Conservation (phyloP, 1,139 yeast genomes). For the Blastobotrys raffinosifermentans region DNA sequence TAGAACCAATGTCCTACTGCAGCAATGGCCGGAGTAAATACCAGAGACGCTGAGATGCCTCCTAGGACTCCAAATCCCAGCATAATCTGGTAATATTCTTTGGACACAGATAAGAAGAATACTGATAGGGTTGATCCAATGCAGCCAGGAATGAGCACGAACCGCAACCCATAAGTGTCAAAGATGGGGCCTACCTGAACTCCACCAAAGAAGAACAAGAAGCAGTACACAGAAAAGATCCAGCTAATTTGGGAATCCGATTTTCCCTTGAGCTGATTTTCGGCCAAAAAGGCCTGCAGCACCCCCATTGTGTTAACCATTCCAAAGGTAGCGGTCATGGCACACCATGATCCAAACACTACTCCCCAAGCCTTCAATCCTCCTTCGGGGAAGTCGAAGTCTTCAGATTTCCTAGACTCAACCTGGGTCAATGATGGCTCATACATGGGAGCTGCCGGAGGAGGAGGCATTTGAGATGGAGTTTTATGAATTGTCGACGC, state of each 20-base stretch:
- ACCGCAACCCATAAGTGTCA: conserved; percentile 38
- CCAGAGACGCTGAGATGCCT: conserved; percentile 52
- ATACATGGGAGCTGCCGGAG: conserved; percentile 11
- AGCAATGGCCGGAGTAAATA: conserved; percentile 56
- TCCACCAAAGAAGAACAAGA: conserved; percentile 52
- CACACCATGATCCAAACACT: conserved; percentile 55
- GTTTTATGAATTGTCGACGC: background rate
- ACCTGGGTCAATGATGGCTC: conserved; percentile 6
- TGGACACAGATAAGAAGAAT: conserved; percentile 49
- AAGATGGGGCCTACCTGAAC: conserved; percentile 57
- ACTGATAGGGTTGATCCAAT: conserved; percentile 44
- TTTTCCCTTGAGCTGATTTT: conserved; percentile 41
- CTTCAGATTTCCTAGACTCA: background rate
- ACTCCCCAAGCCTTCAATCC: conserved; percentile 41
- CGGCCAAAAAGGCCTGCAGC: conserved; percentile 50
- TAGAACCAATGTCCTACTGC: conserved; percentile 59
- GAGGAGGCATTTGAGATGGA: conserved; percentile 9
- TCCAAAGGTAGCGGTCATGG: conserved; percentile 57
- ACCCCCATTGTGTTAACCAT: conserved; percentile 55
- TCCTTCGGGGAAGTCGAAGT: conserved; percentile 52
- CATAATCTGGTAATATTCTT: conserved; percentile 51
- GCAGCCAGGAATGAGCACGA: conserved; percentile 39
- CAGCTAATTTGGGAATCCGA: conserved; percentile 49
- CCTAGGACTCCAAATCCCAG: conserved; percentile 51
- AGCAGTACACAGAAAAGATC: conserved; percentile 56